These are phyloP conservation scores for Pelargonium cotyledonis DNA, from an alignment of 441 rosid species.

Conservation along the genomic window DNA sequence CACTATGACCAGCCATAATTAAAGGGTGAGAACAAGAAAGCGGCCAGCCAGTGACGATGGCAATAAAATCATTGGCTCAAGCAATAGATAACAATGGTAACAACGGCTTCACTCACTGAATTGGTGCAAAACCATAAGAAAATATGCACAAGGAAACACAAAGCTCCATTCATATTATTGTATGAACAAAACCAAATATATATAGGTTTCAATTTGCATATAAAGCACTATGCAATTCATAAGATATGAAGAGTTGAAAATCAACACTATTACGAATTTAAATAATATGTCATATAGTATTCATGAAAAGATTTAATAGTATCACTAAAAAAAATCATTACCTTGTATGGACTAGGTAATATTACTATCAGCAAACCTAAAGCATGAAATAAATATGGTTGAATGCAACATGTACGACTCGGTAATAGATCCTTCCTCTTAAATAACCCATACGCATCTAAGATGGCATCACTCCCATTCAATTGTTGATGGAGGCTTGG, in stretches of 20 bases:
- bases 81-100: not conserved
- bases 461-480: slow-evolving; percentile 66
- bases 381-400: slow-evolving; percentile 12
- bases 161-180: not conserved
- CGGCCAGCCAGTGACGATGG: not conserved
- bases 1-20: slow-evolving; percentile 4
- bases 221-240: not conserved
- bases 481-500: slow-evolving; percentile 93
- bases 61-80: not conserved
- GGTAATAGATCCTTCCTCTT: too few species aligned
- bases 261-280: not conserved
- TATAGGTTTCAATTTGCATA: slow-evolving; percentile 3
- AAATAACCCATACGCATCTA: too few species aligned
- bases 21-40: slow-evolving; percentile 8
- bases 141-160: slow-evolving; percentile 2
- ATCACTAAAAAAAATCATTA: slow-evolving; percentile 11
- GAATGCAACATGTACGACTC: too few species aligned
- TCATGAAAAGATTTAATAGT: slow-evolving; percentile 6
- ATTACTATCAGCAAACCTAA: slow-evolving; percentile 16
- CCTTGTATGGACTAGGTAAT: slow-evolving; percentile 13
- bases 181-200: slow-evolving; percentile 4
- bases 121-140: not conserved
- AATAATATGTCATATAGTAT: not conserved
- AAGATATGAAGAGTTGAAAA: not conserved
- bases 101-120: not conserved